Evolutionary conservation across 805 yeast genomes (phyloP).

Genomic region (Myxozyma vanderwaltii): DNA sequence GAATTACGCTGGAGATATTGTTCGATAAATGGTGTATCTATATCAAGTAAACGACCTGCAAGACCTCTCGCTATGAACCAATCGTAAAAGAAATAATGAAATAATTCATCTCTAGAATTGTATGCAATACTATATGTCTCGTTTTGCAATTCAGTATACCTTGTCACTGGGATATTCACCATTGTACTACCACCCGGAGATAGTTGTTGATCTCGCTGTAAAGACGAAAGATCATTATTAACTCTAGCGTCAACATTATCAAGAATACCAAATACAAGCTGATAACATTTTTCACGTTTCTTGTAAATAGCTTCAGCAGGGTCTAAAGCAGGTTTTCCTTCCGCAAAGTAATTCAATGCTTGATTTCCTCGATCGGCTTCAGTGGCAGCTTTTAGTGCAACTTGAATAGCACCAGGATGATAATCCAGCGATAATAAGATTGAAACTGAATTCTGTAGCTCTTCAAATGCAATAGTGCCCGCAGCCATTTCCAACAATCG

Average conservation of each 20-base stretch:
- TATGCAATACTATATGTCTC: conserved; percentile 74
- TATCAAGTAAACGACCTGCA: conserved; percentile 72
- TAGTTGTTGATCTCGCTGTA: conserved; percentile 25
- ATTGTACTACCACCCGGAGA: conserved; percentile 5
- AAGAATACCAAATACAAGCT: conserved; percentile 72
- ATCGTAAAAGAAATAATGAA: conserved; percentile 88
- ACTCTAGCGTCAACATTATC: conserved; percentile 70
- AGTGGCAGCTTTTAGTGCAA: conserved; percentile 73
- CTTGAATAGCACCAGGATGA: conserved; percentile 82
- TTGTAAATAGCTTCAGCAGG: conserved; percentile 54
- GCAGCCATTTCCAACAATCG: conserved; percentile 76
- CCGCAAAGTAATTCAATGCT: conserved; percentile 59
- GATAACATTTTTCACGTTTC: conserved; percentile 62
- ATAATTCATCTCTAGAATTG: conserved; percentile 73
- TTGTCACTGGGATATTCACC: conserved; percentile 43
- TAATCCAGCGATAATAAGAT: conserved; percentile 77
- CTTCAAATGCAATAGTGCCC: conserved; percentile 74
- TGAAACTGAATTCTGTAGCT: conserved; percentile 74
- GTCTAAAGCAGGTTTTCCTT: conserved; percentile 53
- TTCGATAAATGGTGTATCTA: conserved; percentile 79
- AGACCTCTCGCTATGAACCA: conserved; percentile 84
- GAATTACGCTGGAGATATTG: conserved; percentile 63
- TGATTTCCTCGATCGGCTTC: conserved; percentile 63
- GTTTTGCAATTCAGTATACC: conserved; percentile 64
- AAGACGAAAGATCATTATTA: conserved; percentile 44